Base-by-base conservation (phyloP, 2,329 filamentous ascomycete genomes). In the Xylariaceae sp. region DNA sequence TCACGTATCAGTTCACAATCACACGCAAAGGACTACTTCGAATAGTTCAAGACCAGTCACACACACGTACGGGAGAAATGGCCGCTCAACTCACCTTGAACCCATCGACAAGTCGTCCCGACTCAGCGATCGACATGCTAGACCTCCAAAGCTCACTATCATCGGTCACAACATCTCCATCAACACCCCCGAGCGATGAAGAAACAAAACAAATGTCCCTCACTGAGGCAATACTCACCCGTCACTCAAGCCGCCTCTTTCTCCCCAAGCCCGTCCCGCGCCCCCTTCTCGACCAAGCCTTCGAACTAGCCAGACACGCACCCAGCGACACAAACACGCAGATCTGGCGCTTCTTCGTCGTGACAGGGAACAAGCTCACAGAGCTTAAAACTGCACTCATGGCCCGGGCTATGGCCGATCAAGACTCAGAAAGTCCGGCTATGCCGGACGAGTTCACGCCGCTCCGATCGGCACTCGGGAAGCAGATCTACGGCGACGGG, bases 261-360 rank as follows among this genome's bases (percentile, higher is more conserved):
- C 60, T 60, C 3, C 49, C 60, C 10, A 50, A 50, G 15, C 56
- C 58, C 1, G 61, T 63, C 1, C 65, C 63, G 0, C 57, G 30
- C n/a, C 8, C 30, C 0, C 17, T 62, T 2, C 55, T 66, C 6
- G 55, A 61, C 17, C 17, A 37, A 23, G 57, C 57, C 2, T 51
- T 66, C 8, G 44, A 57, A 3, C 57, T 66, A 15, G 63, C 65
- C 2, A 30, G 51, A 2, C 60, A 66, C 57, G 17, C 64, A 9
- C 64, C 64, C 18, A 64, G 64, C 54, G 59, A 68, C 58, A 62
- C 60, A 37, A 68, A 67, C 60, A 63, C 64, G 39, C 66, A 67
- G 23, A 53, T 63, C 49, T 64, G 63, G 63, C 58, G 63, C 4
- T 56, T 65, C 34, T 68, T 62, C 56, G 37, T 65, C 13, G 59